These are phyloP conservation scores for Aspergillus fumigatiaffinis DNA, from an alignment of 2,329 filamentous ascomycete species.

Conservation along the genomic window DNA sequence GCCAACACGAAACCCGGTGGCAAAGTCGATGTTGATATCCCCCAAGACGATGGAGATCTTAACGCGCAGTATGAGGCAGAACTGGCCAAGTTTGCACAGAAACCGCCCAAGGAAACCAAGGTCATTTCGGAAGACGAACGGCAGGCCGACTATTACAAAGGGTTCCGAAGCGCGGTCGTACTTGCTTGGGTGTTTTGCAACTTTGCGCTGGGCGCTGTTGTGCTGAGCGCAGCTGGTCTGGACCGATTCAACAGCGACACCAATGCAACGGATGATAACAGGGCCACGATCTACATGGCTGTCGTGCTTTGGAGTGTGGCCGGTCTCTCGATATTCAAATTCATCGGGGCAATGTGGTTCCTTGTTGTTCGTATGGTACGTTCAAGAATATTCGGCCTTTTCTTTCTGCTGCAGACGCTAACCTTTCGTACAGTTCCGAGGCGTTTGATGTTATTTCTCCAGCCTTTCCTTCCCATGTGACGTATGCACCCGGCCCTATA, in stretches of 20 bases:
- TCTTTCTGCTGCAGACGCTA: background rate
- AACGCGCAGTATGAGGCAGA: constrained; percentile 94
- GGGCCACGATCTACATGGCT: constrained; percentile 77
- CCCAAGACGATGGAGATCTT: constrained; percentile 87
- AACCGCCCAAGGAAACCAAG: constrained; percentile 65
- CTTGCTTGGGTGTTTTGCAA: constrained; percentile 96
- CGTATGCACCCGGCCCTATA: constrained; percentile 1
- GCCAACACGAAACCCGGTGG: constrained; percentile 90
- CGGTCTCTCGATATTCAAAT: constrained; percentile 77
- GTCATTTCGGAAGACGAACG: constrained; percentile 59
- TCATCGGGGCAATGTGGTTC: constrained; percentile 86
- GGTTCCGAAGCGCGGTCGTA: constrained; percentile 87
- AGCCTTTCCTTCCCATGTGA: constrained; percentile 1
- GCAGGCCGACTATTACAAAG: constrained; percentile 98
- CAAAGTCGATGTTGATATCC: constrained; percentile 83
- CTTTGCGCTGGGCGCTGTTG: constrained; percentile 79
- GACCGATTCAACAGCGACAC: constrained; percentile 57
- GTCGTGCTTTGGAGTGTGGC: constrained; percentile 89
- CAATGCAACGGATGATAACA: constrained; percentile 46
- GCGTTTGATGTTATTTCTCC: constrained; percentile 37
- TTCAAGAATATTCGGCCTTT: constrained; percentile 4
- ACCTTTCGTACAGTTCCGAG: constrained; percentile 44
- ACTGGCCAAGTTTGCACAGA: constrained; percentile 66
- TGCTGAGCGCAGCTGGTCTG: constrained; percentile 80
- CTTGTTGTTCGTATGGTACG: constrained; percentile 84